Base-by-base conservation (phyloP, 2,329 filamentous ascomycete genomes). In the Fusarium chaquense region DNA sequence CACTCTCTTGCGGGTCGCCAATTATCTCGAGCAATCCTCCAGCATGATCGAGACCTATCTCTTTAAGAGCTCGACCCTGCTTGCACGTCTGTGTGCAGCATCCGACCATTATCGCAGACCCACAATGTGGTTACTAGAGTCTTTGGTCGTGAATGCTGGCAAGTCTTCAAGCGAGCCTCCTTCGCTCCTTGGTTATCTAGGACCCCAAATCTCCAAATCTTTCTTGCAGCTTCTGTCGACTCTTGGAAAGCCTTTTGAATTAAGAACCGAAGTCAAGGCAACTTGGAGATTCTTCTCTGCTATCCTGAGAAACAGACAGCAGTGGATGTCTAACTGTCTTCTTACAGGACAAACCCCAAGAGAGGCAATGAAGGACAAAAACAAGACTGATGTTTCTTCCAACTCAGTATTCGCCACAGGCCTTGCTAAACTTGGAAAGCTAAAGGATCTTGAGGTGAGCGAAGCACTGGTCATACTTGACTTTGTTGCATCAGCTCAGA, bases 251-350 rank as follows among this genome's bases (percentile, higher is more conserved):
- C 93, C 94, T 5, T 87, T 96, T 60, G 84, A 87, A 54, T 85
- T 93, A 71, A 81, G 86, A 3, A 78, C 84, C 8, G 87, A 93
- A 56, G 88, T 91, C 41, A 86, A 88, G 43, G 84, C 85, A 10
- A 91, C 93, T 22, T 99, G 95, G 96, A 89, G 88, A 59, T 90
- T 99, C 75, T 89, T 98, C 55, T 92, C 94, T 4, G 90, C 91
- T 5, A 91, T 98, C 47, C 88, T 99, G 64, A 91, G 92, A 70
- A 94, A 93, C 77, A 90, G 93, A 67, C 96, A 99, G 77, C 94
- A 97, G 76, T 98, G 95, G 93, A 93, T 99, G 83, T 93, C 95
- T 0, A 93, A 97, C 66, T 97, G 94, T 76, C 85, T 99, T 11
- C 88, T 98, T 40, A 98, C 94, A 9, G 96, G 94, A 24, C 91